Evolutionary conservation across 2,329 filamentous ascomycete species (phyloP).

Genomic region (Westerdykella sp.): DNA sequence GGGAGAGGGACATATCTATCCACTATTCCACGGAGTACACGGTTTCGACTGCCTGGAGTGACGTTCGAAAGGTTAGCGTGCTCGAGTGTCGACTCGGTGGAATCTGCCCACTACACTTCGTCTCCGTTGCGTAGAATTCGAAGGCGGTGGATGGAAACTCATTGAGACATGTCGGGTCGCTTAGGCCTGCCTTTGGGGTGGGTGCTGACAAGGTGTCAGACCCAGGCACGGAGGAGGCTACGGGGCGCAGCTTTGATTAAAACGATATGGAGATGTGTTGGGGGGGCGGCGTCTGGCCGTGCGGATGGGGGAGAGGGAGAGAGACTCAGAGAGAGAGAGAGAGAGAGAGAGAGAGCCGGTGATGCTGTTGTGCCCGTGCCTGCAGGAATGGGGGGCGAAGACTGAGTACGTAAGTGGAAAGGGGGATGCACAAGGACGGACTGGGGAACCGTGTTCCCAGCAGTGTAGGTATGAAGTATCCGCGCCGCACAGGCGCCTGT

Average conservation of each 20-base stretch:
- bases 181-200: conserved; percentile 7
- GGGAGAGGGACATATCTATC: too few relatives aligned
- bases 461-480: not conserved
- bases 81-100: too few relatives aligned
- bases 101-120: too few relatives aligned
- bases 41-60: too few relatives aligned
- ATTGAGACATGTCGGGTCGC: conserved; percentile 1
- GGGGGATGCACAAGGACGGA: conserved; percentile 2
- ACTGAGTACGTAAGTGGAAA: conserved; percentile 9
- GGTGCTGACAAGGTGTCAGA: conserved; percentile 16
- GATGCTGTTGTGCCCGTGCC: conserved; percentile 4
- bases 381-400: conserved; percentile 20
- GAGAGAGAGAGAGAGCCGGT: not conserved
- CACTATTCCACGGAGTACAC: too few relatives aligned
- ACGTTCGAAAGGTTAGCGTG: too few relatives aligned
- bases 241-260: conserved; percentile 20
- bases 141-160: too few relatives aligned
- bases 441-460: conserved; percentile 8
- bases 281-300: conserved; percentile 8
- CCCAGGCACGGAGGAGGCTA: conserved; percentile 5
- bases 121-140: too few relatives aligned
- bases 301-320: not conserved
- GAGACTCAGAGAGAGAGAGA: not conserved
- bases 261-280: conserved; percentile 21
- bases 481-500: conserved; percentile 11